A percentile compares a stretch with the other conserved stretches of the same genome.
phyloP scores from a whole-genome alignment of 192 early-diverging fungal genomes.

The Glomus cerebriforme region DNA sequence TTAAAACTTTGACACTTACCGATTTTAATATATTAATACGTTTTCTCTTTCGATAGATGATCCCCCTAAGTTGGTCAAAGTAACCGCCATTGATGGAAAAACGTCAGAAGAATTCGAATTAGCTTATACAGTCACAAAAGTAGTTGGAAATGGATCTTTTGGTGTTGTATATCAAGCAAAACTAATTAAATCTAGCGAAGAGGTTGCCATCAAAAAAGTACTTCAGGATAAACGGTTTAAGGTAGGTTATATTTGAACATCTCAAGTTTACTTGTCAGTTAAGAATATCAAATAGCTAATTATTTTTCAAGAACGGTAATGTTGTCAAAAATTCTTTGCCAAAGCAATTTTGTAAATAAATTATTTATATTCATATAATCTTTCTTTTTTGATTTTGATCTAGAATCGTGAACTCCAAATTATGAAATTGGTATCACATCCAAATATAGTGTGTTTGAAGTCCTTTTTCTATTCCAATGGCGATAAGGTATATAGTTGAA shows the following conservation, averaged over 20 bases:
- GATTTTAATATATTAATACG: neutral
- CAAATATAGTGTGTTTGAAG: conserved; percentile 88
- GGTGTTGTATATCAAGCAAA: conserved; percentile 97
- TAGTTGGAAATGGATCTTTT: conserved; percentile 97
- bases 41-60: conserved; percentile 44
- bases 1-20: neutral
- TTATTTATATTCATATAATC: conserved; percentile 24
- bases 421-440: conserved; percentile 90
- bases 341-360: conserved; percentile 15
- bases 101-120: conserved; percentile 85
- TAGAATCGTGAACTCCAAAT: conserved; percentile 93
- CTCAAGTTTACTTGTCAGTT: neutral
- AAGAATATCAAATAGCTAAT: neutral
- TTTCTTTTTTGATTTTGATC: conserved; percentile 13
- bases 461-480: conserved; percentile 96
- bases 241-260: conserved; percentile 47
- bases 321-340: neutral
- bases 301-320: neutral
- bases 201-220: conserved; percentile 98
- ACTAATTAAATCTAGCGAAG: conserved; percentile 74
- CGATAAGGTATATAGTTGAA: conserved; percentile 62
- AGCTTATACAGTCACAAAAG: conserved; percentile 87
- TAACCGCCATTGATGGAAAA: conserved; percentile 85
- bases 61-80: conserved; percentile 68
- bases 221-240: conserved; percentile 99